Evolutionary conservation across 2,329 filamentous ascomycete species (phyloP), one percentile per base, ranked within the genome.

Genomic region (Aureobasidium sp.): DNA sequence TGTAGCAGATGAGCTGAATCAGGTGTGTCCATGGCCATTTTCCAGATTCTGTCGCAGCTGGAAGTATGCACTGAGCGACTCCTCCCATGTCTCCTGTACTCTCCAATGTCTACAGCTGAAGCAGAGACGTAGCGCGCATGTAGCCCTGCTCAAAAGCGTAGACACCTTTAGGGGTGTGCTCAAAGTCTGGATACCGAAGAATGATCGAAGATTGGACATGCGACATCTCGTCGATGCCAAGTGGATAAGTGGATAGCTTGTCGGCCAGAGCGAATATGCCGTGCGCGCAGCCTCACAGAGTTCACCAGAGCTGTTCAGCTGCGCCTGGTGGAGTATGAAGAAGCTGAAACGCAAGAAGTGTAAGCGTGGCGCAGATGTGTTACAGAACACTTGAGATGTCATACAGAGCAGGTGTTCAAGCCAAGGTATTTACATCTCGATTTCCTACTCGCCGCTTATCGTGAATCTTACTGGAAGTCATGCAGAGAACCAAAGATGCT

Each of bases 321-420:
- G 49, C 17, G 27, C 17, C 22, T 9, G 14, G 15, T 15, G 5
- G 27, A 29, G 49, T 22, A 17, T 25, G 31, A 39, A 12, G 31
- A 52, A 55, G 52, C 52, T 55, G 37, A 55, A 55, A 55, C 52
- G 52, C 25, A 53, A 7, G 17, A 55, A 44, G 12, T 42, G 9
- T 42, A 48, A n/a, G 17, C 45, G n/a, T 48, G 45, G 45, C 45
- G 45, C 45, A 48, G 1, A 31, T 5, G 27, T 7, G 7, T 47
- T 48, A 31, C 7, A 48, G 45, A 29, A 48, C 44, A 29, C 12
- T 29, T 6, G 12, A 47, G 41, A 41, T 8, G 39, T 20, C 39
- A 41, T 20, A 41, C 17, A n/a, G 17, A 41, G 15, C 39, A 12
- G 31, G 2, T 3, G 9, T 34, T 34, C 31, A 34, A 34, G 9